Conservation (phyloP, 2,329 filamentous ascomycete genomes). For the Aspergillus sp. region DNA sequence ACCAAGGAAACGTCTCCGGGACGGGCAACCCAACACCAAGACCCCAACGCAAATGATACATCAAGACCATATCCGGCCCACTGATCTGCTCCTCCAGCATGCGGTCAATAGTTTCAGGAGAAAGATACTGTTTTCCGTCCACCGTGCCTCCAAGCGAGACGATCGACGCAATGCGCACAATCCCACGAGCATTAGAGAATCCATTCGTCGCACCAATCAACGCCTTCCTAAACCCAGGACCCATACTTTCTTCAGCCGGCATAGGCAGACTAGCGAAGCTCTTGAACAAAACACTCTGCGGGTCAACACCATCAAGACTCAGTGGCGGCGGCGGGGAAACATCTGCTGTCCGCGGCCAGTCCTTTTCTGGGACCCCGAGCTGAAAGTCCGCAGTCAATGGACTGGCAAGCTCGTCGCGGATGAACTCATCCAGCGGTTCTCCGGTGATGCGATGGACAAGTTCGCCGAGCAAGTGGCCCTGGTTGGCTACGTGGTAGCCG, state of each 20-base stretch:
- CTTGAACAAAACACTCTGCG: slow-evolving; percentile 33
- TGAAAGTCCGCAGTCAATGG: slow-evolving; percentile 52
- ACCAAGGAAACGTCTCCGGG: slow-evolving; percentile 26
- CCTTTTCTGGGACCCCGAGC: slow-evolving; percentile 46
- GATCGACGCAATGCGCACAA: slow-evolving; percentile 47
- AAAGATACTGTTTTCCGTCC: slow-evolving; percentile 42
- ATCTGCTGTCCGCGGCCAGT: slow-evolving; percentile 45
- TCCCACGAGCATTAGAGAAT: slow-evolving; percentile 47
- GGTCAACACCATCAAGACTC: slow-evolving; percentile 17
- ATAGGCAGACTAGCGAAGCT: slow-evolving; percentile 32
- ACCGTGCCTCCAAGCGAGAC: slow-evolving; percentile 38
- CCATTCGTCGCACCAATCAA: slow-evolving; percentile 51
- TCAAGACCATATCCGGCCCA: slow-evolving; percentile 46
- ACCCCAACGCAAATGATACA: slow-evolving; percentile 42
- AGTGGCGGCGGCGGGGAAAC: slow-evolving; percentile 34
- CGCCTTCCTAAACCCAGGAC: slow-evolving; percentile 39
- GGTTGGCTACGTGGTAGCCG: slow-evolving; percentile 47
- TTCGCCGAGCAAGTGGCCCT: slow-evolving; percentile 49
- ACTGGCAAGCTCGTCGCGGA: slow-evolving; percentile 45
- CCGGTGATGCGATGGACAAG: slow-evolving; percentile 47
- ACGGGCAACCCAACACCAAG: slow-evolving; percentile 45
- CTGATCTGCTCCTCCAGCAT: slow-evolving; percentile 50
- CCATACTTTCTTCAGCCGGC: slow-evolving; percentile 24
- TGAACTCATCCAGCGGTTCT: slow-evolving; percentile 47
- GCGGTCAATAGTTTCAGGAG: slow-evolving; percentile 45